Evolutionary conservation across 148 eudicot species (phyloP).

Genomic region (Fagopyrum esculentum): DNA sequence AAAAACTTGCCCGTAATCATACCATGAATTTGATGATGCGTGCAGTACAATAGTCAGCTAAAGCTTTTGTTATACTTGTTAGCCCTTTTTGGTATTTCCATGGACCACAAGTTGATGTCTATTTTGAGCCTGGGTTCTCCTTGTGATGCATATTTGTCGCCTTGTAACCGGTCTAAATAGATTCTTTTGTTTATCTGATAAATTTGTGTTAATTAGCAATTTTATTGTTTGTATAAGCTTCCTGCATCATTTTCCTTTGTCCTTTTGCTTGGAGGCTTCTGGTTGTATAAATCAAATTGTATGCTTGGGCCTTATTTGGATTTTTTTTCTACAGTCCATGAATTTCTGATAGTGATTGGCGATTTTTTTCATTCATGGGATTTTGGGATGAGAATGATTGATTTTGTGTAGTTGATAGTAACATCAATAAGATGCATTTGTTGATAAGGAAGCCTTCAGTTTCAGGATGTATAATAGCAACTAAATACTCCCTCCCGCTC

Average conservation of each 20-base stretch:
- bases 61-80: too few species aligned
- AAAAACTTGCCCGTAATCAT: neutral
- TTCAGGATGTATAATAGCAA: neutral
- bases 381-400: neutral
- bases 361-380: neutral
- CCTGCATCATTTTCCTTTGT: neutral
- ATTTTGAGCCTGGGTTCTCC: too few species aligned
- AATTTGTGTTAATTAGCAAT: neutral
- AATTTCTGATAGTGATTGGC: neutral
- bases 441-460: too few species aligned
- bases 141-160: neutral
- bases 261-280: slow-evolving; percentile 10
- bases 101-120: too few species aligned
- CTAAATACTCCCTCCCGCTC: neutral
- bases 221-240: neutral
- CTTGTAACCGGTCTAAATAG: neutral
- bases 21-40: too few species aligned
- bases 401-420: too few species aligned
- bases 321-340: neutral
- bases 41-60: too few species aligned
- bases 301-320: neutral
- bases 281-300: neutral
- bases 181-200: neutral
- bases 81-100: too few species aligned
- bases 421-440: too few species aligned